Conservation (phyloP, 768 basidiomycete genomes). For the Hygrocybe coccinea region DNA sequence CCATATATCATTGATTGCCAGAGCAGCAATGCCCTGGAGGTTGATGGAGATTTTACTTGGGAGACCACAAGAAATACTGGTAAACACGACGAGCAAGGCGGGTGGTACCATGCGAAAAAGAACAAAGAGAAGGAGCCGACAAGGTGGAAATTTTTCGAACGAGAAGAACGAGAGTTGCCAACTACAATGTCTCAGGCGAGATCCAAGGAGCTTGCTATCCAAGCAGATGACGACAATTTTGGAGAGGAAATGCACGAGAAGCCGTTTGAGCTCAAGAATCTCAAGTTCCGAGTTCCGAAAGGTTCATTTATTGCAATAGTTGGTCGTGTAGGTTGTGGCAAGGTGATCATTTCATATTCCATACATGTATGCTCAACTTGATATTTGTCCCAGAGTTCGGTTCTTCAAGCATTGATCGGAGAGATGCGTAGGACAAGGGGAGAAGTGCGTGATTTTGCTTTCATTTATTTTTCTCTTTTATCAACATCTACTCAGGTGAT, state of each 20-base stretch:
- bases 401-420: slow-evolving; percentile 54
- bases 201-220: not conserved
- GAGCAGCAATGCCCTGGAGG: slow-evolving; percentile 37
- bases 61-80: slow-evolving; percentile 34
- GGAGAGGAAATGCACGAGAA: slow-evolving; percentile 31
- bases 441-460: slow-evolving; percentile 32
- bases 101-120: slow-evolving; percentile 10
- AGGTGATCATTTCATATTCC: slow-evolving; percentile 34
- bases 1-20: slow-evolving; percentile 41
- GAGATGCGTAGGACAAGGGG: slow-evolving; percentile 65
- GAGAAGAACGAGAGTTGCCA: slow-evolving; percentile 2
- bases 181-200: slow-evolving; percentile 6
- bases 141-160: slow-evolving; percentile 9
- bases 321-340: slow-evolving; percentile 72
- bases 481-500: slow-evolving; percentile 31
- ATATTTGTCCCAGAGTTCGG: slow-evolving; percentile 39
- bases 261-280: slow-evolving; percentile 47
- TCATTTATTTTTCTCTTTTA: not conserved
- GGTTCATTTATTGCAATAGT: slow-evolving; percentile 69
- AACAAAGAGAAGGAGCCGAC: slow-evolving; percentile 10
- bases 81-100: slow-evolving; percentile 11
- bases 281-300: slow-evolving; percentile 43
- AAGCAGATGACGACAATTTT: slow-evolving; percentile 12
- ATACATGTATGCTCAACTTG: not conserved
- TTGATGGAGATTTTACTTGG: slow-evolving; percentile 52